Base-by-base conservation (phyloP, 192 early-diverging fungal species). In the Coemansia sp. region DNA sequence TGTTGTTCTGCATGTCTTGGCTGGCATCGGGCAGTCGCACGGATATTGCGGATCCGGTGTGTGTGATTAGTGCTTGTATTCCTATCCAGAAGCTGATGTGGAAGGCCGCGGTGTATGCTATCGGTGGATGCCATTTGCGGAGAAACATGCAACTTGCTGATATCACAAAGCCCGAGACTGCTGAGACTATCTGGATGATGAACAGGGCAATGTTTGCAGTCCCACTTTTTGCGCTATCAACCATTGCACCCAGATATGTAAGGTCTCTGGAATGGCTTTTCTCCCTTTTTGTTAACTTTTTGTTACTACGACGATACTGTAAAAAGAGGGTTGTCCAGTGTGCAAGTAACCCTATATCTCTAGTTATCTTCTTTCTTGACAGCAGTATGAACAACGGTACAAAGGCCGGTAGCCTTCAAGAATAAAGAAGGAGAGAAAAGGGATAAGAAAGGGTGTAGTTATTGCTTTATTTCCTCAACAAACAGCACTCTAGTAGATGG, bases 31-130 rank as follows among this genome's bases (percentile, higher is more conserved):
- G 75, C 0, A 82, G 67, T 48, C 79, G 75, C 16, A 74, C 70
- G 5, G 79, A 76, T 22, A 82, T 77, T 39, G 79, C 75, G 1
- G 79, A 76, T 9, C 66, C 75, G 5, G 71, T 68, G 58, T 82
- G 79, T 45, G 79, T 71, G 13, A 82, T 82, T 51, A 82, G 70
- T n/a, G 74, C 70, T 42, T 76, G 74, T 1, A 82, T 68, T 25
- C 79, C 79, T 59, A 82, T 76, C 79, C 79, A 82, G 16, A 82
- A 77, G 64, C 79, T 82, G 10, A 82, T 76, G 53, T 74, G 71
- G 42, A 82, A 82, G 1, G 79, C 75, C 0, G 79, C 75, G 0
- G 79, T 82, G 53, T 82, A 83, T 2, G 81, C 76, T 49, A 77
- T 59, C 4, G 76, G 81, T 11, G 76, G 75, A 45, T 83, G 71